phyloP scores from a whole-genome alignment of 345 rosid genomes.

The Populus tremula region DNA sequence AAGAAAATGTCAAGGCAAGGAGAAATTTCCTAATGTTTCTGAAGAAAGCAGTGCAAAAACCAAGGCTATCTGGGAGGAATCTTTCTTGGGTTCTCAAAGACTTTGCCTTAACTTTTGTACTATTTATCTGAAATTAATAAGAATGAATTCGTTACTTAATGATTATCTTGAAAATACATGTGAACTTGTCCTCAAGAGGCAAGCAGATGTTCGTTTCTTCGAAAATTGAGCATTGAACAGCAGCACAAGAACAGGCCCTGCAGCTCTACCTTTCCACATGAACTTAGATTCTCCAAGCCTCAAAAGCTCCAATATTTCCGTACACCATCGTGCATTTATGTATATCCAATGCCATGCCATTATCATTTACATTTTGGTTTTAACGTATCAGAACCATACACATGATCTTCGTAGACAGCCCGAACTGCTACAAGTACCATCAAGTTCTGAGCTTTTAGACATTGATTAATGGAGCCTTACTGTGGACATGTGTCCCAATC shows the following conservation, averaged over 20 bases:
- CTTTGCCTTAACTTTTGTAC: background rate
- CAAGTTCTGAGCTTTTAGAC: background rate
- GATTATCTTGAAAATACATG: slow-evolving; percentile 7
- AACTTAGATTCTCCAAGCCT: background rate
- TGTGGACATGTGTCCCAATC: slow-evolving; percentile 6
- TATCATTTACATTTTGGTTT: background rate
- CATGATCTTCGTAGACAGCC: background rate
- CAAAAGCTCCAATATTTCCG: background rate
- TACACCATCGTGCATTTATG: background rate
- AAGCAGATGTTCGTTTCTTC: background rate
- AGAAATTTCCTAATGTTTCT: background rate
- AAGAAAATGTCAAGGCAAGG: no score
- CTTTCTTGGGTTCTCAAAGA: slow-evolving; percentile 23
- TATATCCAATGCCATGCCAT: background rate
- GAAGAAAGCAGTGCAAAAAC: background rate
- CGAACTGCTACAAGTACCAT: background rate
- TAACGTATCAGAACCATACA: background rate
- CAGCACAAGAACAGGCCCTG: background rate
- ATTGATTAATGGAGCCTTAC: slow-evolving; percentile 14
- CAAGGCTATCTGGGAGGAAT: slow-evolving; percentile 8
- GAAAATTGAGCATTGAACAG: background rate
- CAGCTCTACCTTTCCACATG: background rate
- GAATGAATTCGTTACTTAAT: background rate
- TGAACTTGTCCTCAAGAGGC: slow-evolving; percentile 13
- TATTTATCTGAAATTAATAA: background rate